Conservation (phyloP, 495 filamentous ascomycete genomes). For the Filosporella fistucella region DNA sequence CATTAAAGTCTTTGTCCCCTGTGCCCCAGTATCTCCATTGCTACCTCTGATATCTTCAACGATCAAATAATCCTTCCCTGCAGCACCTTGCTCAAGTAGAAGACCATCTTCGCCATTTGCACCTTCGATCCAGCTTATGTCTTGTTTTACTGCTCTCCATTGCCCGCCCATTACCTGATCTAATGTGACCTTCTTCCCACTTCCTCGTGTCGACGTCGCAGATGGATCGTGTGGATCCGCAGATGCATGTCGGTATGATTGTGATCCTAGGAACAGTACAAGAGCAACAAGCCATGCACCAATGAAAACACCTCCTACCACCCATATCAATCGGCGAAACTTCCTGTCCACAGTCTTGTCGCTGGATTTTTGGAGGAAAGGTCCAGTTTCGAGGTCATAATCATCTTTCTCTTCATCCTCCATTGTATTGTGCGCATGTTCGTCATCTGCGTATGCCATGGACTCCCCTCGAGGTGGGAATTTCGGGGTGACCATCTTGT, state of each 20-base stretch:
- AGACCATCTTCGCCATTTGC: conserved; percentile 83
- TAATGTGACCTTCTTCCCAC: conserved; percentile 74
- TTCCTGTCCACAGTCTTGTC: conserved; percentile 50
- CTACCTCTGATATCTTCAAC: conserved; percentile 75
- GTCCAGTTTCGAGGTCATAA: conserved; percentile 37
- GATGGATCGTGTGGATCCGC: conserved; percentile 61
- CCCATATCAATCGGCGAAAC: conserved; percentile 61
- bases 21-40: conserved; percentile 33
- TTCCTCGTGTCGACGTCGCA: conserved; percentile 57
- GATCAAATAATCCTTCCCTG: conserved; percentile 65
- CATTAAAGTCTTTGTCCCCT: conserved; percentile 66
- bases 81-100: conserved; percentile 58
- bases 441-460: conserved; percentile 16
- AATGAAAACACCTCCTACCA: conserved; percentile 60
- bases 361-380: conserved; percentile 17
- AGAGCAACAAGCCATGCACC: conserved; percentile 80
- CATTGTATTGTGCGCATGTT: conserved; percentile 17
- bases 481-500: conserved; percentile 19
- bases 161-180: conserved; percentile 70
- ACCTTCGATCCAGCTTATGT: conserved; percentile 84
- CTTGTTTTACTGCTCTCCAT: conserved; percentile 66
- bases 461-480: conserved; percentile 16
- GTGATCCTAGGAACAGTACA: conserved; percentile 63
- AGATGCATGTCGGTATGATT: conserved; percentile 59
- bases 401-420: conserved; percentile 37